phyloP scores from a whole-genome alignment of 306 rosid genomes.

The Herpetospermum pedunculosum region DNA sequence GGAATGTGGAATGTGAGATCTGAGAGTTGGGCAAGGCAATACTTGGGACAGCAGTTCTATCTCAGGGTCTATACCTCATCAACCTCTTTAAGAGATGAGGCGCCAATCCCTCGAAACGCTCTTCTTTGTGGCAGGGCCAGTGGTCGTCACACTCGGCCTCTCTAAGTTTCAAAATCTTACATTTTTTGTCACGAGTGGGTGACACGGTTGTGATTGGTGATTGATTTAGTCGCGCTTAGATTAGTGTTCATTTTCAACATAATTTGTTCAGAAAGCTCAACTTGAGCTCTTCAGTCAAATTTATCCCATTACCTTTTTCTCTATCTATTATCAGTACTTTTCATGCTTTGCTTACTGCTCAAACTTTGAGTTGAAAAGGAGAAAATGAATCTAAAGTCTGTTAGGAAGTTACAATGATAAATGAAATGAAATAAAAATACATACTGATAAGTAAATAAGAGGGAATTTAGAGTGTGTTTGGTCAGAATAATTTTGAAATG shows the following conservation, averaged over 20 bases:
- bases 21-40: slow-evolving; percentile 85
- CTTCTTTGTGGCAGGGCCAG: slow-evolving; percentile 76
- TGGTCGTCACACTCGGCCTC: slow-evolving; percentile 68
- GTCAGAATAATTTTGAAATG: too few species aligned
- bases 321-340: background rate
- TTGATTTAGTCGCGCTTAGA: background rate
- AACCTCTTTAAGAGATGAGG: slow-evolving; percentile 66
- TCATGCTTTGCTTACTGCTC: background rate
- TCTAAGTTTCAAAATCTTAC: background rate
- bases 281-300: background rate
- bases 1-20: slow-evolving; percentile 98
- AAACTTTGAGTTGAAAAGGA: background rate
- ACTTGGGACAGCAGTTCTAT: slow-evolving; percentile 91
- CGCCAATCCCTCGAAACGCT: slow-evolving; percentile 71
- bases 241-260: background rate
- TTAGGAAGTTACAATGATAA: background rate
- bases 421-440: background rate
- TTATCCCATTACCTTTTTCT: background rate
- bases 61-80: slow-evolving; percentile 63
- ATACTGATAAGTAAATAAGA: too few species aligned
- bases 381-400: background rate
- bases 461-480: too few species aligned
- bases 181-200: slow-evolving; percentile 50
- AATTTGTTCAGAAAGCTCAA: slow-evolving; percentile 4
- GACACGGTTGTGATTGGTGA: slow-evolving; percentile 13